Evolutionary conservation across 371 early-diverging fungal species (phyloP).

Genomic region (Syncephalastrum monosporum): DNA sequence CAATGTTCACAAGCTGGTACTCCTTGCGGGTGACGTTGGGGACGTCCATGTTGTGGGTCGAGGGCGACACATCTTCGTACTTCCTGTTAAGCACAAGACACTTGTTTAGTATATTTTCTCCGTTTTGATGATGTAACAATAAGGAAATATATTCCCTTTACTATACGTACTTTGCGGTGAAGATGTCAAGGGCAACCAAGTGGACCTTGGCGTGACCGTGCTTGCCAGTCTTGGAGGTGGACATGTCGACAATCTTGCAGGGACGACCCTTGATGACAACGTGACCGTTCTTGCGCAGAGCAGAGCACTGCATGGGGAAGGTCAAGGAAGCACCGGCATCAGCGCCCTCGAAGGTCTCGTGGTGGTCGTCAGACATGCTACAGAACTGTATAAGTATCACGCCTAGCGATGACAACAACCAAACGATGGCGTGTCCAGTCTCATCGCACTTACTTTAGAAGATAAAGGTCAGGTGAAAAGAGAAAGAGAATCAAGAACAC

Average conservation of each 20-base stretch:
- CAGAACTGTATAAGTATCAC: not conserved
- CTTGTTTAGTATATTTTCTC: no score
- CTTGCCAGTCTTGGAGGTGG: slow-evolving; percentile 97
- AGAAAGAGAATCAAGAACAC: no score
- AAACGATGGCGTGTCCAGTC: no score
- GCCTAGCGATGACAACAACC: no score
- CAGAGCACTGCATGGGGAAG: slow-evolving; percentile 98
- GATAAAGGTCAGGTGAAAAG: no score
- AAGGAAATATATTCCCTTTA: not conserved
- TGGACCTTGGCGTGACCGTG: slow-evolving; percentile 99
- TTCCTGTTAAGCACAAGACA: slow-evolving; percentile 39
- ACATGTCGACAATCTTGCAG: slow-evolving; percentile 98
- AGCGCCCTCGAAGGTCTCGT: slow-evolving; percentile 69
- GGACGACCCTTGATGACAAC: slow-evolving; percentile 98
- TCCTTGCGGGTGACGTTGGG: slow-evolving; percentile 91
- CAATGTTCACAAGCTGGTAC: slow-evolving; percentile 85
- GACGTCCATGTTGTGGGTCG: slow-evolving; percentile 99
- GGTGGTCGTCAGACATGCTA: slow-evolving; percentile 61
- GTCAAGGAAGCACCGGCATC: slow-evolving; percentile 90
- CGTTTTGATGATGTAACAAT: no score
- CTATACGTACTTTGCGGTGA: slow-evolving; percentile 86
- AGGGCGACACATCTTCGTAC: slow-evolving; percentile 96
- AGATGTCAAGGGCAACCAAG: slow-evolving; percentile 94
- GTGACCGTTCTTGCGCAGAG: slow-evolving; percentile 97
- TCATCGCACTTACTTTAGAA: no score